These are phyloP conservation scores for Pseudonitzschia multistriata DNA, from an alignment of 108 stramenopile species.

Conservation along the genomic window DNA sequence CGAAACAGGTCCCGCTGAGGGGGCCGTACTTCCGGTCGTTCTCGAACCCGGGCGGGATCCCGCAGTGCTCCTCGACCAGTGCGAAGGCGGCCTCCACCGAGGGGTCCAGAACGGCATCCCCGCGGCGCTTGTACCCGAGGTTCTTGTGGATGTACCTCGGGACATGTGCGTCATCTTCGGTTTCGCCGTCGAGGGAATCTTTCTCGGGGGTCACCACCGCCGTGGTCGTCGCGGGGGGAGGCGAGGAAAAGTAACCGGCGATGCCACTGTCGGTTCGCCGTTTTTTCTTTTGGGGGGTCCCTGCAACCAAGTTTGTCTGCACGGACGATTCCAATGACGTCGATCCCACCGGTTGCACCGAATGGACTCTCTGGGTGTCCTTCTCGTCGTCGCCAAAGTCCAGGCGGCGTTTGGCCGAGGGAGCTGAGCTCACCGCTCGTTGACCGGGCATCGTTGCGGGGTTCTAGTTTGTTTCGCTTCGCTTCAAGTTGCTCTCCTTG, in stretches of 20 bases:
- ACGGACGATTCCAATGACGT: background rate
- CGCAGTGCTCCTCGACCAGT: conserved; percentile 54
- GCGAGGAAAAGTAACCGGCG: background rate
- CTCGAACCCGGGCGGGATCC: conserved; percentile 61
- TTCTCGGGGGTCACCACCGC: conserved; percentile 6
- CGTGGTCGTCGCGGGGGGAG: background rate
- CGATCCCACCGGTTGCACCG: no score
- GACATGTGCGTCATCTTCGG: conserved; percentile 16
- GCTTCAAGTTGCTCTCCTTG: no score
- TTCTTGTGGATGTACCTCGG: conserved; percentile 62
- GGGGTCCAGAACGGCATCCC: conserved; percentile 33
- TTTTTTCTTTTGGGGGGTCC: conserved; percentile 7
- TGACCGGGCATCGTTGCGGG: background rate
- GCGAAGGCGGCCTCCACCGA: conserved; percentile 40
- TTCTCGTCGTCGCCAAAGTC: background rate
- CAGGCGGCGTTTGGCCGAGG: conserved; percentile 15
- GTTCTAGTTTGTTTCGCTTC: no score
- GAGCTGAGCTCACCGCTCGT: background rate
- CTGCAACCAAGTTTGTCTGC: background rate
- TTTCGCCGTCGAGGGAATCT: background rate
- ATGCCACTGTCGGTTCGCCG: background rate
- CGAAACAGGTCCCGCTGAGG: conserved; percentile 64
- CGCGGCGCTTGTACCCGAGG: conserved; percentile 51
- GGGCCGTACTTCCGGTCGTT: conserved; percentile 55
- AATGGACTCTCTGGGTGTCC: background rate